These are phyloP conservation scores for Tulasnella sp. DNA, from an alignment of 768 basidiomycete genomes.

Conservation along the genomic window DNA sequence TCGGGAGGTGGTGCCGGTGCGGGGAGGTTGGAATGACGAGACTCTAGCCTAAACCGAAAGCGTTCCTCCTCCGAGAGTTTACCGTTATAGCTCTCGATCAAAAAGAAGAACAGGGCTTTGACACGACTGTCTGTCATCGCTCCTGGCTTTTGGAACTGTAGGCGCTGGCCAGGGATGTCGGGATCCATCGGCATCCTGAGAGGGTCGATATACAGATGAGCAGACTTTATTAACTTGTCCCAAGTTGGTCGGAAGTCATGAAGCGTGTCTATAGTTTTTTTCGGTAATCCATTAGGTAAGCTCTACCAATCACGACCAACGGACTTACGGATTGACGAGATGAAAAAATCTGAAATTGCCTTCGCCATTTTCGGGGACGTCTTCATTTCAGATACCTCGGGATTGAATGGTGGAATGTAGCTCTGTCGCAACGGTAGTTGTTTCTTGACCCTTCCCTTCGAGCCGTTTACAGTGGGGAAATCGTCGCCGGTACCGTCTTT, in stretches of 20 bases:
- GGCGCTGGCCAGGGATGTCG: neutral
- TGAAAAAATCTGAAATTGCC: neutral
- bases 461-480: neutral
- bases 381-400: neutral
- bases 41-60: neutral
- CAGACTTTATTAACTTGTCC: neutral
- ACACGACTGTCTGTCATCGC: neutral
- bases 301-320: neutral
- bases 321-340: neutral
- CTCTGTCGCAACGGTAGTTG: neutral
- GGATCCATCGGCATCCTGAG: neutral
- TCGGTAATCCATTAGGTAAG: neutral
- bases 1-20: neutral
- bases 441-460: neutral
- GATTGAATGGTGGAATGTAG: neutral
- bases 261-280: neutral
- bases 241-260: neutral
- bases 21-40: neutral
- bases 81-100: neutral
- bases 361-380: neutral
- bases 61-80: neutral
- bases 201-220: neutral
- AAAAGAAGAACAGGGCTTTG: neutral
- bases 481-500: neutral
- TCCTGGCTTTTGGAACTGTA: neutral